Conservation (phyloP, 371 early-diverging fungal species). For the Neoconidiobolus thromboides region DNA sequence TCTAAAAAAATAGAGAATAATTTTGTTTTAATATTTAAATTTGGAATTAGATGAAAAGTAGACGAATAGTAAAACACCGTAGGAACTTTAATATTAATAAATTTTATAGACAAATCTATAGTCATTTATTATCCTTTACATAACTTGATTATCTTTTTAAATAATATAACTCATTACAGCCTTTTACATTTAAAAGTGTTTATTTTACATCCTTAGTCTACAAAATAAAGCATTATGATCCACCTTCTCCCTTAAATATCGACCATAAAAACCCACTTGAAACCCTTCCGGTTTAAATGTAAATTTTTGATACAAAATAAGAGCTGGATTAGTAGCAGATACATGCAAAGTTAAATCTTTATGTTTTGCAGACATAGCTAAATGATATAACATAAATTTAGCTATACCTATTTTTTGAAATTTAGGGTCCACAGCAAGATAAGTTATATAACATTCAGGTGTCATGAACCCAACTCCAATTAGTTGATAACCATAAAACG, state of each 20-base stretch:
- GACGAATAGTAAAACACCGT: too few species aligned
- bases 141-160: too few species aligned
- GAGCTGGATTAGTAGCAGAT: constrained; percentile 81
- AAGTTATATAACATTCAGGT: constrained; percentile 82
- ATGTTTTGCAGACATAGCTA: constrained; percentile 49
- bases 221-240: not conserved
- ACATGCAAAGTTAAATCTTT: constrained; percentile 88
- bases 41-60: too few species aligned
- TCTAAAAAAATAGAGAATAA: too few species aligned
- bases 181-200: too few species aligned
- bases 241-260: constrained; percentile 22
- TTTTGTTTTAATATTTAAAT: too few species aligned
- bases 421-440: constrained; percentile 66
- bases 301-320: constrained; percentile 85
- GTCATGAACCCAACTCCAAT: constrained; percentile 88
- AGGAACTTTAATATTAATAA: too few species aligned
- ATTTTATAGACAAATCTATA: too few species aligned
- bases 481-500: constrained; percentile 53
- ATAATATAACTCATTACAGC: too few species aligned
- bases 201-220: too few species aligned
- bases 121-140: too few species aligned
- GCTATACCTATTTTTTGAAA: constrained; percentile 77
- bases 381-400: constrained; percentile 66
- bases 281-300: constrained; percentile 91
- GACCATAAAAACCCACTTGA: constrained; percentile 75